Evolutionary conservation across 306 rosid genomes (phyloP).

Genomic region (Gastrolobium villosum): DNA sequence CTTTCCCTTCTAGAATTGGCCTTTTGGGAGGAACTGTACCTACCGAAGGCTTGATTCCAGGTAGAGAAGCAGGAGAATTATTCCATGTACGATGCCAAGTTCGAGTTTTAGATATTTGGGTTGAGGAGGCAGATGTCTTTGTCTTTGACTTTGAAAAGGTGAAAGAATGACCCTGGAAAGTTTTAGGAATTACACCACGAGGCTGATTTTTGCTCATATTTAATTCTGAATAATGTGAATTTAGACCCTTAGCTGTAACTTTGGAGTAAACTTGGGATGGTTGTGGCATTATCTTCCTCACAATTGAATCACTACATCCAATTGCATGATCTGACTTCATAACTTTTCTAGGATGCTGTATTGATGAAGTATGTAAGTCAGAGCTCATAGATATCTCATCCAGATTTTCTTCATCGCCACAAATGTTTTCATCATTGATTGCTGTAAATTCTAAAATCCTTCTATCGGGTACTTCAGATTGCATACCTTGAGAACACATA

Average conservation of each 20-base stretch:
- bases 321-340: constrained; percentile 50
- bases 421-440: constrained; percentile 50
- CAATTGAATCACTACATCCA: constrained; percentile 44
- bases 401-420: constrained; percentile 53
- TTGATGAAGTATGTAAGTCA: constrained; percentile 47
- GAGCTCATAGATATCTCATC: constrained; percentile 52
- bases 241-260: constrained; percentile 52
- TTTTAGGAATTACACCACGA: constrained; percentile 49
- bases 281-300: constrained; percentile 56
- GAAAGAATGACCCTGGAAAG: constrained; percentile 44
- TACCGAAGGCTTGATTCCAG: constrained; percentile 51
- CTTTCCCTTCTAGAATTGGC: constrained; percentile 59
- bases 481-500: constrained; percentile 57
- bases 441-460: constrained; percentile 45
- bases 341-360: constrained; percentile 43
- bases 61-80: constrained; percentile 50
- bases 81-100: constrained; percentile 74
- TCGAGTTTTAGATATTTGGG: constrained; percentile 61
- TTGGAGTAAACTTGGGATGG: constrained; percentile 57
- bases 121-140: constrained; percentile 57
- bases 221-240: constrained; percentile 44
- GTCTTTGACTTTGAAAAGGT: constrained; percentile 51
- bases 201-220: constrained; percentile 60
- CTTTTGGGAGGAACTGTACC: constrained; percentile 60
- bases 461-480: constrained; percentile 52